Percentiles rank a stretch among this genome's conserved stretches.
These are phyloP conservation scores for Fusarium armeniacum DNA, from an alignment of 2,329 filamentous ascomycete genomes.

Conservation along the genomic window DNA sequence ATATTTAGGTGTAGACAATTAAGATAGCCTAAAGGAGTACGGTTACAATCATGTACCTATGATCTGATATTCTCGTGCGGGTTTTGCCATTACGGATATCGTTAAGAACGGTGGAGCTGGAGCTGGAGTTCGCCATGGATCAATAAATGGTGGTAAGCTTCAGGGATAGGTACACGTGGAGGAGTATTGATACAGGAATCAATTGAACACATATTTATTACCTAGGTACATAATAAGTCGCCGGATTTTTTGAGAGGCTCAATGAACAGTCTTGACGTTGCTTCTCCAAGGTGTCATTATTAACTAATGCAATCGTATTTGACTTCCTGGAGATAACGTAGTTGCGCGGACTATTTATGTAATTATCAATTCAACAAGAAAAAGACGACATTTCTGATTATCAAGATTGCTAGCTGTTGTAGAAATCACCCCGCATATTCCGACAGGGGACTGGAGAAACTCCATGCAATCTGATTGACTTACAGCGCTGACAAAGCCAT, in stretches of 20 bases:
- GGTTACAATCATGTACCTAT: conserved; percentile 4
- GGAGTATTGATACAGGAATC: conserved; percentile 18
- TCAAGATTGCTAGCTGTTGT: conserved; percentile 26
- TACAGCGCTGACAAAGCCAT: conserved; percentile 37
- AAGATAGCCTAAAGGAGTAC: conserved; percentile 3
- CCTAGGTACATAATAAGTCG: background rate
- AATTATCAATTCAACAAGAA: conserved; percentile 23
- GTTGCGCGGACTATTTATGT: conserved; percentile 34
- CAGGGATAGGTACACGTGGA: conserved; percentile 34
- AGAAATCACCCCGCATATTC: conserved; percentile 32
- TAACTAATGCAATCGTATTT: conserved; percentile 1
- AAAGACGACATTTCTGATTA: conserved; percentile 18
- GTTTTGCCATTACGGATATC: conserved; percentile 21
- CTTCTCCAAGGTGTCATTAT: background rate
- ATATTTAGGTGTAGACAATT: conserved; percentile 8
- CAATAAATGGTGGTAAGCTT: conserved; percentile 25
- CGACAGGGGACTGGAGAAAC: conserved; percentile 15
- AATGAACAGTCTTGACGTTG: background rate
- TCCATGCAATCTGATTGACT: conserved; percentile 33
- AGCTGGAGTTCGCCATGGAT: conserved; percentile 14
- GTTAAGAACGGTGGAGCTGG: conserved; percentile 40
- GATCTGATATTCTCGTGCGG: conserved; percentile 37
- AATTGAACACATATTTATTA: background rate
- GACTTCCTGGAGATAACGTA: conserved; percentile 7
- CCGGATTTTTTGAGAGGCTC: conserved; percentile 23